These are phyloP conservation scores for Kazachstania viticola DNA, from an alignment of 805 yeast species.

Conservation along the genomic window DNA sequence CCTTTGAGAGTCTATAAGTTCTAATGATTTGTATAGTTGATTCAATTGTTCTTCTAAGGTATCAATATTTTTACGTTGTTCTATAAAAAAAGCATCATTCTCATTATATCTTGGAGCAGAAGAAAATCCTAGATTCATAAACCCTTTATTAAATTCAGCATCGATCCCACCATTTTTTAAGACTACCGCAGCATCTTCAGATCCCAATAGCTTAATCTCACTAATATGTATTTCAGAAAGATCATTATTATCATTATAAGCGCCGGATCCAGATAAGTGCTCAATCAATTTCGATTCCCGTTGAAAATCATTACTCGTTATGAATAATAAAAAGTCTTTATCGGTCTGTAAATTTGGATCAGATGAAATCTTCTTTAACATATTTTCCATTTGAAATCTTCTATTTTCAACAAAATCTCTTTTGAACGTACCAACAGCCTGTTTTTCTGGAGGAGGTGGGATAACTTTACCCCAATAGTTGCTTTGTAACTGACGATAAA, in stretches of 20 bases:
- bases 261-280: slow-evolving; percentile 41
- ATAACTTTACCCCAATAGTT: slow-evolving; percentile 84
- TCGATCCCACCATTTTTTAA: slow-evolving; percentile 23
- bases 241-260: slow-evolving; percentile 33
- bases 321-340: slow-evolving; percentile 63
- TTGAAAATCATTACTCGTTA: slow-evolving; percentile 60
- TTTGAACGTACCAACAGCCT: slow-evolving; percentile 83
- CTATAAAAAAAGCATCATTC: slow-evolving; percentile 65
- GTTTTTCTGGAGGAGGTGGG: slow-evolving; percentile 95
- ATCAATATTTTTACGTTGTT: slow-evolving; percentile 58
- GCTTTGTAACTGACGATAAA: slow-evolving; percentile 74
- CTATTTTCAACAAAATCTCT: slow-evolving; percentile 83
- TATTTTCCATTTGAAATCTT: slow-evolving; percentile 70
- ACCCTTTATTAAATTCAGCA: slow-evolving; percentile 52
- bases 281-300: slow-evolving; percentile 64
- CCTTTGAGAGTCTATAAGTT: slow-evolving; percentile 62
- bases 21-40: slow-evolving; percentile 59
- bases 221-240: slow-evolving; percentile 27
- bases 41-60: slow-evolving; percentile 62
- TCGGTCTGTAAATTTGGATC: slow-evolving; percentile 53
- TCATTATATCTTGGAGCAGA: slow-evolving; percentile 60
- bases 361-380: slow-evolving; percentile 63
- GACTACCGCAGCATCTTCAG: slow-evolving; percentile 23
- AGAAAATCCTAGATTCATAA: slow-evolving; percentile 62
- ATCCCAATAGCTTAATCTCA: slow-evolving; percentile 22